Percentiles rank a stretch among this genome's conserved stretches.
These are phyloP conservation scores for Backusella sp. DNA, from an alignment of 192 early-diverging fungal genomes.

Conservation along the genomic window DNA sequence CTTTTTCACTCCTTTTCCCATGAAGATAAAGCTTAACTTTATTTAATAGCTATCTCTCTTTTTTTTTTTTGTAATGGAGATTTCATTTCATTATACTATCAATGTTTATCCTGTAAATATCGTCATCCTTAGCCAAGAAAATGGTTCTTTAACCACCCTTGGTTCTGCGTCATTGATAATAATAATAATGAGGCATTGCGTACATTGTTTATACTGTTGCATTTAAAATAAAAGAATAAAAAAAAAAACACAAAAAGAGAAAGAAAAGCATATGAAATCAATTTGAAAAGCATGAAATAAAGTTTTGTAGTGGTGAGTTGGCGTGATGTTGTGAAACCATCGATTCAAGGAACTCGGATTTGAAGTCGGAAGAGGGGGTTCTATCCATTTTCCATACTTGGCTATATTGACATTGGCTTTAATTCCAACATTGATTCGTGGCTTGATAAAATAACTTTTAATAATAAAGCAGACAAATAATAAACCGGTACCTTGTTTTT, in stretches of 20 bases:
- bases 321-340: not conserved
- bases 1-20: not conserved
- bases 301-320: not conserved
- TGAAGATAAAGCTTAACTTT: constrained; percentile 4
- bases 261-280: not conserved
- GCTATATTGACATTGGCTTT: not conserved
- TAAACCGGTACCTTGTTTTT: not conserved
- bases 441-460: not conserved
- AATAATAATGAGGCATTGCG: not conserved
- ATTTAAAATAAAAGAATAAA: not conserved
- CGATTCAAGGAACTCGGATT: not conserved
- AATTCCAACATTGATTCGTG: not conserved
- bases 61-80: not conserved
- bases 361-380: not conserved
- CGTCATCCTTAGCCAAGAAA: not conserved
- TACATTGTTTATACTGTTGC: not conserved
- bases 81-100: not conserved
- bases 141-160: not conserved
- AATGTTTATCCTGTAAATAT: not conserved
- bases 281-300: not conserved
- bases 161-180: not conserved
- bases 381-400: not conserved
- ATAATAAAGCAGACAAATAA: not conserved
- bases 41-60: not conserved
- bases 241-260: not conserved